Base-by-base conservation (phyloP, 2,329 filamentous ascomycete species). In the Apiospora koreana region DNA sequence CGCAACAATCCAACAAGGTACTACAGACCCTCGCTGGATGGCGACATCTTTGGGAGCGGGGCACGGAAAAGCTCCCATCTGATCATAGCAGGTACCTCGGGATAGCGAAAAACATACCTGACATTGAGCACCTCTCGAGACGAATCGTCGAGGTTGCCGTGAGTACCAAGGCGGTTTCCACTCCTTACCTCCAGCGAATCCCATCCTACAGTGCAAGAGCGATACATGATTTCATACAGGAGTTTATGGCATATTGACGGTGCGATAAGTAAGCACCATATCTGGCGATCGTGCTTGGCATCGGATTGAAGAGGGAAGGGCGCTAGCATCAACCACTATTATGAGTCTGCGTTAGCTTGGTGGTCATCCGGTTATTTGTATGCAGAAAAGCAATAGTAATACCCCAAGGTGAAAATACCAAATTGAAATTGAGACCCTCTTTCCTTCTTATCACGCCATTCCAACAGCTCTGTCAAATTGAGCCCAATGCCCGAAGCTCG, bases 131-230 rank as follows among this genome's bases (percentile, higher is more conserved):
- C 21, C 70, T 71, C 21, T 70, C 69, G 5, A 66, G 65, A 25
- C 65, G 69, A 12, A 67, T 71, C 18, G 67, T 71, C 43, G 70
- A 71, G 58, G 45, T 71, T 31, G 54, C 68, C 35, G 21, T 48
- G 35, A 68, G 42, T 41, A 9, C 65, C 23, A 25, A 62, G 5
- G 18, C 6, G 1, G 21, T 0, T 21, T 5, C 54, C 31, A 38
- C 28, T 8, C 31, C 18, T 7, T 62, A 62, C 10, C 10, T 62
- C 8, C 31, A 62, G 54, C 54, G 54, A n/a, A 18, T 62, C 3
- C 54, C 54, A 0, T 62, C 54, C 6, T 62, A 14, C 9, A 38
- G 31, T n/a, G 10, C 54, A 3, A 8, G 18, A 3, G 54, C n/a
- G 3, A 38, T 38, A 62, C 54, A 62, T 14, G 28, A n/a, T 9